A percentile compares a stretch with the other conserved stretches of the same genome.
phyloP scores from a whole-genome alignment of 305 asterid species.

The Plantago coronopus region DNA sequence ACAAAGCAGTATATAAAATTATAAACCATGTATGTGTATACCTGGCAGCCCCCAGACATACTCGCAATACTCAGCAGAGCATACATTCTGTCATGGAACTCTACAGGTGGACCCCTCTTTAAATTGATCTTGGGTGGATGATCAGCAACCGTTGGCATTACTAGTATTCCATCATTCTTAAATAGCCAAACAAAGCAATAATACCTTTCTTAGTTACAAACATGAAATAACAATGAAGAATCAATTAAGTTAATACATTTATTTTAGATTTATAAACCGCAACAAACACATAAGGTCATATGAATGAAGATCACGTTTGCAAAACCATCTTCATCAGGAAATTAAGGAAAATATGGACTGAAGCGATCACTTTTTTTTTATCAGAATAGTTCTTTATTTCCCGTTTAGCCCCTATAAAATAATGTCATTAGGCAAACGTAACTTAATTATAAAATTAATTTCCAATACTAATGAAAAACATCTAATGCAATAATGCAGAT shows the following conservation, averaged over 20 bases:
- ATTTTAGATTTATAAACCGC: background rate
- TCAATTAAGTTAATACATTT: slow-evolving; percentile 2
- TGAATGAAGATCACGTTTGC: background rate
- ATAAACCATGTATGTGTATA: slow-evolving; percentile 25
- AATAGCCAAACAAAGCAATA: slow-evolving; percentile 16
- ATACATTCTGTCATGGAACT: slow-evolving; percentile 52
- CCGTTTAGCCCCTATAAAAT: slow-evolving; percentile 6
- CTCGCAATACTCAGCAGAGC: slow-evolving; percentile 64
- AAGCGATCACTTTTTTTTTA: background rate
- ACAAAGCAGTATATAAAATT: slow-evolving; percentile 18
- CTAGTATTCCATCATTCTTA: slow-evolving; percentile 71
- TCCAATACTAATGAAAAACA: background rate
- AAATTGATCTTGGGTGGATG: slow-evolving; percentile 57
- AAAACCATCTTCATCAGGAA: background rate
- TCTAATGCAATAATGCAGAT: background rate
- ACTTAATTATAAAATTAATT: background rate
- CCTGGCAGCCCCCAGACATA: slow-evolving; percentile 92
- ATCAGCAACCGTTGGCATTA: slow-evolving; percentile 75
- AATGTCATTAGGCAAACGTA: slow-evolving; percentile 3
- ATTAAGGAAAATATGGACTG: background rate
- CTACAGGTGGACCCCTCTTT: slow-evolving; percentile 41
- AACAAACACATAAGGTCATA: background rate
- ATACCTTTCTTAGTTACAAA: background rate
- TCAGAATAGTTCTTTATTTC: background rate
- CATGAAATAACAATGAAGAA: background rate